Percentiles rank a stretch among this genome's conserved stretches.
phyloP scores from a whole-genome alignment of 305 asterid genomes.

The Fraxinus xanthoxyloides region DNA sequence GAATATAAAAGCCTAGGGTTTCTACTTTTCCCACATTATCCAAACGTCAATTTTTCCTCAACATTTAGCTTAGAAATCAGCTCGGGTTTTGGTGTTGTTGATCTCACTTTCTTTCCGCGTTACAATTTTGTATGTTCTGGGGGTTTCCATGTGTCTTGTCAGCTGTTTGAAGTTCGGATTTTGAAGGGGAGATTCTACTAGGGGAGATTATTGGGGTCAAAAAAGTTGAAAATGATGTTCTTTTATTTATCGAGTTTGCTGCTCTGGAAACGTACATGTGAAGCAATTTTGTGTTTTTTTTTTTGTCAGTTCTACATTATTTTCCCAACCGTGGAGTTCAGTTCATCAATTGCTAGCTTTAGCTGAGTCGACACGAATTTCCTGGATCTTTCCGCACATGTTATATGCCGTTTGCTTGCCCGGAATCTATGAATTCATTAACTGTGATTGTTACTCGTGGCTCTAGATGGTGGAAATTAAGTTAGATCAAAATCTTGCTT shows the following conservation, averaged over 20 bases:
- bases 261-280: slow-evolving; percentile 70
- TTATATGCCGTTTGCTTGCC: slow-evolving; percentile 26
- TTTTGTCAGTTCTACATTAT: slow-evolving; percentile 26
- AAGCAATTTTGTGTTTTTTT: slow-evolving; percentile 60
- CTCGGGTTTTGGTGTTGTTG: not conserved
- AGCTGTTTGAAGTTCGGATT: not conserved
- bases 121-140: not conserved
- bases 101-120: not conserved
- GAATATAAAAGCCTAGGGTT: slow-evolving; percentile 39
- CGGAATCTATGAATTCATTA: slow-evolving; percentile 25
- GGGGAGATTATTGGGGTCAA: slow-evolving; percentile 44
- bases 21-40: slow-evolving; percentile 28
- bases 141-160: slow-evolving; percentile 14
- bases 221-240: slow-evolving; percentile 51
- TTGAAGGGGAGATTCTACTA: slow-evolving; percentile 21
- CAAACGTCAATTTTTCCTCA: slow-evolving; percentile 16
- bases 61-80: slow-evolving; percentile 30
- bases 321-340: slow-evolving; percentile 28
- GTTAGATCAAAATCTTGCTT: slow-evolving; percentile 28
- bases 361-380: slow-evolving; percentile 47
- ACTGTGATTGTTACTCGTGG: slow-evolving; percentile 26
- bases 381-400: slow-evolving; percentile 54
- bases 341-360: slow-evolving; percentile 37
- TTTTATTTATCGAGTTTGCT: slow-evolving; percentile 33
- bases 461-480: slow-evolving; percentile 22